Evolutionary conservation across 1,139 yeast species (phyloP).

Genomic region (Diutina sp.): DNA sequence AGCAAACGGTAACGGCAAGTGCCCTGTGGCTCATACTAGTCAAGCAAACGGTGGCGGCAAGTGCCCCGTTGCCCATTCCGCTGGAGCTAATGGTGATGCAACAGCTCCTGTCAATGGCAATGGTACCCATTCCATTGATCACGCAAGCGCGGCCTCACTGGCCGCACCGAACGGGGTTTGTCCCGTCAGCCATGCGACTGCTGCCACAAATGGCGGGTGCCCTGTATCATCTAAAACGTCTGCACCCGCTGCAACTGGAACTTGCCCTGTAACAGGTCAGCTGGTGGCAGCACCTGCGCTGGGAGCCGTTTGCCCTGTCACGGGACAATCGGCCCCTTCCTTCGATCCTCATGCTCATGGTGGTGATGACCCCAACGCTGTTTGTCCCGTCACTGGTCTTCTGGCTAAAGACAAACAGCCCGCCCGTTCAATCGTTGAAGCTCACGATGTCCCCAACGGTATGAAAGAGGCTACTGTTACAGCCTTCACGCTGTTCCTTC

Average conservation of each 20-base stretch:
- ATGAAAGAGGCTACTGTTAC: neutral
- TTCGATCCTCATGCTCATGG: neutral
- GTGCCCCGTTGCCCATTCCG: neutral
- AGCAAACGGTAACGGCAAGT: neutral
- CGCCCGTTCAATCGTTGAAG: neutral
- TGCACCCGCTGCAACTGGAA: neutral
- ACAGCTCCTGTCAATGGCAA: neutral
- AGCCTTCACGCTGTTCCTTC: neutral
- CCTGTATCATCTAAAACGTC: neutral
- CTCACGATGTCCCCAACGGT: neutral
- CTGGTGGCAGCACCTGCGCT: neutral
- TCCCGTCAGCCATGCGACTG: too few relatives aligned
- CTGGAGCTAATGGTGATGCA: neutral
- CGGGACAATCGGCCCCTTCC: neutral
- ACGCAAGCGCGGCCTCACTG: too few relatives aligned
- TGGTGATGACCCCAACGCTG: neutral
- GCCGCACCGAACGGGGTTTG: too few relatives aligned
- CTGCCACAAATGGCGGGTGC: too few relatives aligned
- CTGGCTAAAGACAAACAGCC: neutral
- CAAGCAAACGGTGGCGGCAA: neutral
- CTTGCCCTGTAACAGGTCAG: neutral
- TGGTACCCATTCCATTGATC: too few relatives aligned
- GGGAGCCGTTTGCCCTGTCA: neutral
- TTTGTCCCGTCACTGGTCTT: constrained; percentile 1
- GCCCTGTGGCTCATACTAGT: neutral